phyloP scores from a whole-genome alignment of 176 grass and related monocot species.

The Zizania latifolia region DNA sequence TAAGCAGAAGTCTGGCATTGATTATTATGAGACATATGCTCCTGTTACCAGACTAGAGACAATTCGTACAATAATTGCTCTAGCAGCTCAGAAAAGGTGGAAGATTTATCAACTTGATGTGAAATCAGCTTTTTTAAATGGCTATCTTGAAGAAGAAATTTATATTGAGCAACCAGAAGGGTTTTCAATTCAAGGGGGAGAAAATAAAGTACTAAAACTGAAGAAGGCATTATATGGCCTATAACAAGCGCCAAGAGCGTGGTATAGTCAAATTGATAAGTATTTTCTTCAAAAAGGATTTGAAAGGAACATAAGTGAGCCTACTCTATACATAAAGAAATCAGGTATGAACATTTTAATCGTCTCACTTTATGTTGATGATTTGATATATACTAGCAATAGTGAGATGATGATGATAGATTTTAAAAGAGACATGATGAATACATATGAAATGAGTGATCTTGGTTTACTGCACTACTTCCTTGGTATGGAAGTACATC shows the following conservation, averaged over 20 bases:
- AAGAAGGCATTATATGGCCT: not conserved
- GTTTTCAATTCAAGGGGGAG: not conserved
- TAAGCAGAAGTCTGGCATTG: not conserved
- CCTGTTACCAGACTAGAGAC: not conserved
- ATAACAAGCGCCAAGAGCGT: not conserved
- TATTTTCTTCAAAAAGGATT: constrained; percentile 15
- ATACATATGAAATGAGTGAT: too few species aligned
- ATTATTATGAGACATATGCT: not conserved
- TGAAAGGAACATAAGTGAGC: constrained; percentile 24
- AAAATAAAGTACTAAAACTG: not conserved
- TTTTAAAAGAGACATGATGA: too few species aligned
- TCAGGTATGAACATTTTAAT: too few species aligned
- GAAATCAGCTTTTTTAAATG: too few species aligned
- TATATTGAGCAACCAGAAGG: too few species aligned
- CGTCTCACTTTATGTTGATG: too few species aligned
- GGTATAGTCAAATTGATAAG: constrained; percentile 21
- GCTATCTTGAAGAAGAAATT: too few species aligned
- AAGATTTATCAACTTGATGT: not conserved
- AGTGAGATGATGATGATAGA: too few species aligned
- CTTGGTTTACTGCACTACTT: too few species aligned
- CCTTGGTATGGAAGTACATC: too few species aligned
- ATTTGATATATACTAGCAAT: too few species aligned
- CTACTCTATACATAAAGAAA: constrained; percentile 12
- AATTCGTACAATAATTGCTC: not conserved
- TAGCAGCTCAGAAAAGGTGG: not conserved